Percentiles rank a stretch among this genome's conserved stretches.
These are phyloP conservation scores for Naganishia cerealis DNA, from an alignment of 1,284 basidiomycete species.

Conservation along the genomic window DNA sequence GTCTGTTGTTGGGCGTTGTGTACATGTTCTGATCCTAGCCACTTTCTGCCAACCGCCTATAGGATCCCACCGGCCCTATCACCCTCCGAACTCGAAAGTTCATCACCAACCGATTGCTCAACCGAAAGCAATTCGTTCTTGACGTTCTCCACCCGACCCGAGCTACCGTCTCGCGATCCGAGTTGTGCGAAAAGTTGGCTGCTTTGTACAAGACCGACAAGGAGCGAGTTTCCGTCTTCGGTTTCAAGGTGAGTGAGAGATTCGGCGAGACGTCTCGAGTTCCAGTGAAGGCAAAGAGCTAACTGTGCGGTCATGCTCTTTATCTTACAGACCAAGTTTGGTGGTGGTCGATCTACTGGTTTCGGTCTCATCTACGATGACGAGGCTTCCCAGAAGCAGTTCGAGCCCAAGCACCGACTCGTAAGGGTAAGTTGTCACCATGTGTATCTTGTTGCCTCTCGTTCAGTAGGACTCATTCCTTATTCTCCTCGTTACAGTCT, in stretches of 20 bases:
- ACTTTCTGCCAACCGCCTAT: neutral
- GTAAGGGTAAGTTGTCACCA: constrained; percentile 71
- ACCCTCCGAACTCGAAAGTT: constrained; percentile 99
- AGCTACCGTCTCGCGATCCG: constrained; percentile 88
- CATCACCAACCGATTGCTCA: constrained; percentile 97
- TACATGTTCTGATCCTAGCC: neutral
- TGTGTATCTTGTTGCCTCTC: neutral
- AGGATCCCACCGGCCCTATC: constrained; percentile 82
- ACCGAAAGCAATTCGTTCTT: constrained; percentile 81
- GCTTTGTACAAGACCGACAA: constrained; percentile 64
- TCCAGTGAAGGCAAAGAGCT: neutral
- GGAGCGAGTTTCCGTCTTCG: constrained; percentile 64
- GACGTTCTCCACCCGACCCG: constrained; percentile 96
- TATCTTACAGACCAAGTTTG: constrained; percentile 74
- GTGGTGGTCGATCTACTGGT: constrained; percentile 96
- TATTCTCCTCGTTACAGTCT: constrained; percentile 59
- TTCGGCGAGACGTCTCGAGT: neutral
- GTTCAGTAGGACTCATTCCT: constrained; percentile 9
- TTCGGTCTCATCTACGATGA: constrained; percentile 98
- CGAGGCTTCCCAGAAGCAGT: constrained; percentile 89
- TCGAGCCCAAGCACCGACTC: constrained; percentile 94
- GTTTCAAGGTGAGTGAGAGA: constrained; percentile 58
- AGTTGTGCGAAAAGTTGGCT: constrained; percentile 91
- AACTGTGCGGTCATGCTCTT: constrained; percentile 38
- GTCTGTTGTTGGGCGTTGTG: neutral